Percentiles rank a stretch among this genome's conserved stretches.
Conservation (phyloP, 371 early-diverging fungal genomes). For the Blastocladiella emersonii region DNA sequence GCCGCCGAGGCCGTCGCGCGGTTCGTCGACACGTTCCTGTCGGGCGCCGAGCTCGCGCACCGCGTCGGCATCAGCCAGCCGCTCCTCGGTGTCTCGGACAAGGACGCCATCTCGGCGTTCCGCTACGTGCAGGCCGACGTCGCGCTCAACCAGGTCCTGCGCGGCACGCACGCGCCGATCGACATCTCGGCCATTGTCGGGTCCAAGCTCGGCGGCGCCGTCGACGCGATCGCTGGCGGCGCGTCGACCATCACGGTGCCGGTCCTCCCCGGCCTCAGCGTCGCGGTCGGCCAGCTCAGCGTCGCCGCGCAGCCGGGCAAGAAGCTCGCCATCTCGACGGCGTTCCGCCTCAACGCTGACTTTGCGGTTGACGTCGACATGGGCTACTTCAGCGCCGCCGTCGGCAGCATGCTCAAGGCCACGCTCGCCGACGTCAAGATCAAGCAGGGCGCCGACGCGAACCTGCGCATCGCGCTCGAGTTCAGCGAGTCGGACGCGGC, state of each 20-base stretch:
- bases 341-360: neutral
- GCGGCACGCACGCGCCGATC: neutral
- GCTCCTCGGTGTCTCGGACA: neutral
- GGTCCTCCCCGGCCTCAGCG: neutral
- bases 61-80: neutral
- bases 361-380: neutral
- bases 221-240: neutral
- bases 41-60: neutral
- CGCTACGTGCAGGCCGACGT: neutral
- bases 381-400: neutral
- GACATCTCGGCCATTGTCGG: neutral
- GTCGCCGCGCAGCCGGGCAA: neutral
- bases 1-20: neutral
- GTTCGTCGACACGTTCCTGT: neutral
- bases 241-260: neutral
- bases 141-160: neutral
- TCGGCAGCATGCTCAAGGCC: too few relatives aligned
- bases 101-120: conserved; percentile 3
- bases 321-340: neutral
- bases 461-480: neutral
- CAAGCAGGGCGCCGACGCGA: neutral
- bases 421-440: neutral
- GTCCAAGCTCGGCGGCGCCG: neutral
- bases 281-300: neutral
- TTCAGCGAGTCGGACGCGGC: neutral